These are phyloP conservation scores for Tolypocladium capitatum DNA, from an alignment of 2,329 filamentous ascomycete species.

Conservation along the genomic window DNA sequence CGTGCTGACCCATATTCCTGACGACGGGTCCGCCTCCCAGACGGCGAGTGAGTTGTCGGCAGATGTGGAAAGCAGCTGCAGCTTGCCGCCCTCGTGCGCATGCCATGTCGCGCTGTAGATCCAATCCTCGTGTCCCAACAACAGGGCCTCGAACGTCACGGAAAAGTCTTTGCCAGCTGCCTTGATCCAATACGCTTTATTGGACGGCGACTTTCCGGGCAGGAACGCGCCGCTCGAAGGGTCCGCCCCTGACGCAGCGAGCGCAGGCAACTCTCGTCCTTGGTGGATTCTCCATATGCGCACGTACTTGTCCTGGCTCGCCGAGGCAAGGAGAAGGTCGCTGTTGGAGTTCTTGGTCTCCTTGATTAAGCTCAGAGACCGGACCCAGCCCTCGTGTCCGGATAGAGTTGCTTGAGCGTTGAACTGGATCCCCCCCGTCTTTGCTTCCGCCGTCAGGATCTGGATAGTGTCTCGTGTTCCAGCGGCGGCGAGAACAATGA, in stretches of 20 bases:
- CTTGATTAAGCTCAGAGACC: conserved; percentile 65
- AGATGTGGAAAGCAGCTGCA: conserved; percentile 75
- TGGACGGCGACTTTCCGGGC: conserved; percentile 63
- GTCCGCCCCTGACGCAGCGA: conserved; percentile 40
- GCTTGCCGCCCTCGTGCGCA: conserved; percentile 32
- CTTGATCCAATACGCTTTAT: conserved; percentile 73
- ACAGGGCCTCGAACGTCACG: conserved; percentile 82
- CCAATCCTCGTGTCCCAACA: conserved; percentile 96
- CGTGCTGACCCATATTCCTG: conserved; percentile 82
- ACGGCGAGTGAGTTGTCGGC: conserved; percentile 91
- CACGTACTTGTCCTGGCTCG: conserved; percentile 95
- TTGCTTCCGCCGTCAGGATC: conserved; percentile 50
- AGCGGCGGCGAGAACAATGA: conserved; percentile 64
- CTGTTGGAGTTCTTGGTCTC: conserved; percentile 41
- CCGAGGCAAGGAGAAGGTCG: conserved; percentile 76
- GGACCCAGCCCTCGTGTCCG: conserved; percentile 91
- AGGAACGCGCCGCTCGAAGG: conserved; percentile 43
- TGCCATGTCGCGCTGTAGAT: conserved; percentile 82
- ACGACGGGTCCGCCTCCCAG: conserved; percentile 74
- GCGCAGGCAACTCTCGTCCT: conserved; percentile 49
- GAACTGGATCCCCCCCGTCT: conserved; percentile 36
- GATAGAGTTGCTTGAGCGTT: conserved; percentile 61
- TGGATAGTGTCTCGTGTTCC: conserved; percentile 78
- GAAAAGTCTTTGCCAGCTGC: conserved; percentile 52
- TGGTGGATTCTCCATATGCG: conserved; percentile 78